Base-by-base conservation (phyloP, 2,329 filamentous ascomycete genomes). In the Seiridium unicorne region DNA sequence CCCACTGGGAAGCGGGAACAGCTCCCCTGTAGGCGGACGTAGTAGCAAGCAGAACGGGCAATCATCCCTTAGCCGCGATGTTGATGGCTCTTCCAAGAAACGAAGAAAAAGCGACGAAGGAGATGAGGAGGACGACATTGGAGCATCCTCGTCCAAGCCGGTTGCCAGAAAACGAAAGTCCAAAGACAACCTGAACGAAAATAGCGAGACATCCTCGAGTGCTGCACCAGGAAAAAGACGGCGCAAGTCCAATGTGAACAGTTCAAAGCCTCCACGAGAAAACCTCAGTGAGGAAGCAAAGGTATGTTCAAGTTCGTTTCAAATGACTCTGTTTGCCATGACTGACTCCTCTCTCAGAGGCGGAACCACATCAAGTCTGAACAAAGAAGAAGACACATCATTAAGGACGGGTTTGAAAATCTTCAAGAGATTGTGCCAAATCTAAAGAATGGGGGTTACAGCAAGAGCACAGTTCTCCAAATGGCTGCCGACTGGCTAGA, bases 401-500 rank as follows among this genome's bases (percentile, higher is more conserved):
- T 91, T 67, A 90, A 92, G 70, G 84, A 90, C 65, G 91, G 91
- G 0, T 96, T 94, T 67, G 89, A 93, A 48, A 90, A 94, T 60
- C 77, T 96, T n/a, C 86, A 85, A 64, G 81, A 86, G 35, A 79
- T 96, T 31, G 90, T 96, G 0, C 92, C 93, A 0, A 89, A 87
- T 13, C 80, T 96, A 9, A 84, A 83, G 59, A 87, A 85, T 34
- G 89, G 90, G 7, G 89, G 90, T 1, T 88, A 93, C 65, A 95
- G 91, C 76, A 96, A 96, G 77, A 93, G 90, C 70, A 88, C 86
- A 6, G 89, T 92, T 72, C 80, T 97, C 44, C 82, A 84, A 18
- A 89, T 93, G 75, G 85, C 91, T 3, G 90, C 87, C 11, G 88
- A 91, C 64, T 96, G 90, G 81, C 76, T 96, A n/a, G 86, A 93